A percentile compares a stretch with the other conserved stretches of the same genome.
These are phyloP conservation scores for Colletotrichum tropicicola DNA, from an alignment of 2,329 filamentous ascomycete species.

Conservation along the genomic window DNA sequence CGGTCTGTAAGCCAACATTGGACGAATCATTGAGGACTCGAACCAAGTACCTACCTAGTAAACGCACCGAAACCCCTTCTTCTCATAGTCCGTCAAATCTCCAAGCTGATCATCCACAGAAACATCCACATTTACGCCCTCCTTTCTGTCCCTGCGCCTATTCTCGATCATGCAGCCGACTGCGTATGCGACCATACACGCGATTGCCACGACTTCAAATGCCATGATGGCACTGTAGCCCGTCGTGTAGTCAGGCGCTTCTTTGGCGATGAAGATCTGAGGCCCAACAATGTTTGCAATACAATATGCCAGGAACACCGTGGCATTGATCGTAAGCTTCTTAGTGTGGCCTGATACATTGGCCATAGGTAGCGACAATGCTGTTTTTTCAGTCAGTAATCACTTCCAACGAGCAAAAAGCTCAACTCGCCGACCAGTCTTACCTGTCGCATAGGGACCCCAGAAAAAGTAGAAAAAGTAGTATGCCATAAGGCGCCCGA, in stretches of 20 bases:
- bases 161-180: not conserved
- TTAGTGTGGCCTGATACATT: conserved; percentile 38
- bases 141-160: conserved; percentile 15
- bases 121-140: not conserved
- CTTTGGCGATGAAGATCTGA: conserved; percentile 65
- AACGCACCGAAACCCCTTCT: not conserved
- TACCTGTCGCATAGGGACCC: conserved; percentile 33
- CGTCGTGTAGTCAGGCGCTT: conserved; percentile 68
- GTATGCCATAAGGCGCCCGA: conserved; percentile 37
- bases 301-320: conserved; percentile 69
- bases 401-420: not conserved
- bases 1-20: too few relatives aligned
- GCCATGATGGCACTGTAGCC: conserved; percentile 70
- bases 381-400: conserved; percentile 11
- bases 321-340: conserved; percentile 58
- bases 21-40: not conserved
- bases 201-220: conserved; percentile 36
- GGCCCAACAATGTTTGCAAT: conserved; percentile 69
- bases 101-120: not conserved
- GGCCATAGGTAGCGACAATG: conserved; percentile 33
- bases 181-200: not conserved
- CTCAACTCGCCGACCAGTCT: not conserved
- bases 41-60: not conserved
- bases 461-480: conserved; percentile 38
- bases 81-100: not conserved